phyloP scores from a whole-genome alignment of 2,329 filamentous ascomycete genomes.

The Mycogone perniciosa region DNA sequence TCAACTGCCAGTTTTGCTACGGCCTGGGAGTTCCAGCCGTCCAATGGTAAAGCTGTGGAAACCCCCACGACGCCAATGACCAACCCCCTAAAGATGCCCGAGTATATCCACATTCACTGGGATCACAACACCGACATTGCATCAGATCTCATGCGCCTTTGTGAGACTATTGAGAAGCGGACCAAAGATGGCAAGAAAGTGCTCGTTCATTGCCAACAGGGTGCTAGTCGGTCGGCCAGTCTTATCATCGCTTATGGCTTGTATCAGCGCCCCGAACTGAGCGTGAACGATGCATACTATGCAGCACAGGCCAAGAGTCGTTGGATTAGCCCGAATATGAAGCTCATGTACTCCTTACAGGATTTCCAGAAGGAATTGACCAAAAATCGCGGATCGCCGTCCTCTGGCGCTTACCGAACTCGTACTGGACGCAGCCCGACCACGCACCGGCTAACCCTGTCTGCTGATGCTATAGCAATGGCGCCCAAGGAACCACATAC shows the following conservation, averaged over 20 bases:
- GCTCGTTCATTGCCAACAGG: slow-evolving; percentile 79
- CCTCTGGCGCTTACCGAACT: slow-evolving; percentile 40
- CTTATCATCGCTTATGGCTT: slow-evolving; percentile 81
- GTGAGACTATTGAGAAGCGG: slow-evolving; percentile 67
- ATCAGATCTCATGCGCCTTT: slow-evolving; percentile 66
- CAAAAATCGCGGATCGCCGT: slow-evolving; percentile 40
- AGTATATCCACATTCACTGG: slow-evolving; percentile 85
- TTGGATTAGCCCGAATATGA: slow-evolving; percentile 92
- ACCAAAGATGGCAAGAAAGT: slow-evolving; percentile 70
- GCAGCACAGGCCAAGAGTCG: slow-evolving; percentile 72
- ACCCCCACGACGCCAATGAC: slow-evolving; percentile 53
- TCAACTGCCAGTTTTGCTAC: slow-evolving; percentile 54
- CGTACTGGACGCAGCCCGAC: slow-evolving; percentile 49
- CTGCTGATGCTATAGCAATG: slow-evolving; percentile 50
- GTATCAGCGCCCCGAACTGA: slow-evolving; percentile 69
- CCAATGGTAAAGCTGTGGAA: slow-evolving; percentile 30
- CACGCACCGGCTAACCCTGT: slow-evolving; percentile 55
- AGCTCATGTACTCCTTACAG: slow-evolving; percentile 81
- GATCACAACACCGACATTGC: slow-evolving; percentile 85
- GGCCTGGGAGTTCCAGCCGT: slow-evolving; percentile 50
- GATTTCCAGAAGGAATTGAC: slow-evolving; percentile 65
- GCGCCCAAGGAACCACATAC: slow-evolving; percentile 52
- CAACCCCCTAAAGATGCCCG: slow-evolving; percentile 49
- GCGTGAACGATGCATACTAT: slow-evolving; percentile 78
- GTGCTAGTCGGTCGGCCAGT: slow-evolving; percentile 77